phyloP scores from a whole-genome alignment of 1,284 basidiomycete species.

The Fomitopsis schrenkii region DNA sequence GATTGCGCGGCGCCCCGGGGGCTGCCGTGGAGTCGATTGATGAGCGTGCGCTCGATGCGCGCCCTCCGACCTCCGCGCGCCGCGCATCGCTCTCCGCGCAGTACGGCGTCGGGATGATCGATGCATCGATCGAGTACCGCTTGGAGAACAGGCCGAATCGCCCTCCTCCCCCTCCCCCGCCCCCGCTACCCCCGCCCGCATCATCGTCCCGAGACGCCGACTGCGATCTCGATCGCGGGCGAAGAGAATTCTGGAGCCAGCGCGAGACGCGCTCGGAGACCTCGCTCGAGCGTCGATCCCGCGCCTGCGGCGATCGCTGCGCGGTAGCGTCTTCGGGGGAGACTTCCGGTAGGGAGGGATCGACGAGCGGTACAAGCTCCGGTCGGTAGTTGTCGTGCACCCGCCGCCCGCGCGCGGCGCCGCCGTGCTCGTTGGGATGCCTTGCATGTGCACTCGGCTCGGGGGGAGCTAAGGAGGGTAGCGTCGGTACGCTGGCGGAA shows the following conservation, averaged over 20 bases:
- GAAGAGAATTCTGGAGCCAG: constrained; percentile 14
- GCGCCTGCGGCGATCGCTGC: not conserved
- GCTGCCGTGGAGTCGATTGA: not conserved
- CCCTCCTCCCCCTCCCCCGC: not conserved
- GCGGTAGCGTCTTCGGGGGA: not conserved
- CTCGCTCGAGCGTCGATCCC: constrained; percentile 9
- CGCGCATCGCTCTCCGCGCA: not conserved
- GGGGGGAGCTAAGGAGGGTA: not conserved
- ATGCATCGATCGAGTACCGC: not conserved
- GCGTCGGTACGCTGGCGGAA: not conserved
- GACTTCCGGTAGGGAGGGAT: not conserved
- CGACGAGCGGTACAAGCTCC: not conserved
- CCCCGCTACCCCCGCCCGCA: not conserved
- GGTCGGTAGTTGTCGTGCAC: not conserved
- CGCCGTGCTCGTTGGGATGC: not conserved
- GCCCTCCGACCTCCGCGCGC: not conserved
- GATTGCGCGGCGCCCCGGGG: not conserved
- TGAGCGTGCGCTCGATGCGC: not conserved
- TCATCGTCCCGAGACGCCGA: not conserved
- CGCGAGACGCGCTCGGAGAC: constrained; percentile 15
- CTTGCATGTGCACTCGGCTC: not conserved
- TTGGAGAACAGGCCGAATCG: not conserved
- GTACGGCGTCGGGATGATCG: not conserved
- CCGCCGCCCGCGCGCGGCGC: too few species aligned
- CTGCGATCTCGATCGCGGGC: constrained; percentile 1